Percentiles rank a stretch among this genome's conserved stretches.
phyloP scores from a whole-genome alignment of 1,139 yeast species.

The Hansenula lynferdii region DNA sequence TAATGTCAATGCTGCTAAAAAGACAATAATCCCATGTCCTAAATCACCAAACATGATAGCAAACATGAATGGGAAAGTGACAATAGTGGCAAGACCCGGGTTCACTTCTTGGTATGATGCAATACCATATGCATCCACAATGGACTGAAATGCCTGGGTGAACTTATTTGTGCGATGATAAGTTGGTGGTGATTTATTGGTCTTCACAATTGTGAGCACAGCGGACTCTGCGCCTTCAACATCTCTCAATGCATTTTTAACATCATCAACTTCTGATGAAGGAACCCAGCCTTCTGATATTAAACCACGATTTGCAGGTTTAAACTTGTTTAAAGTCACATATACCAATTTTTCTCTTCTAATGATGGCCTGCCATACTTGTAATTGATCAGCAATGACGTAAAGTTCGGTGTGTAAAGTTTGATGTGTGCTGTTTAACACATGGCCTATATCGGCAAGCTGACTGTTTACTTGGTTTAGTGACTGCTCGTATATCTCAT shows the following conservation, averaged over 20 bases:
- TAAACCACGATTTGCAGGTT: constrained; percentile 59
- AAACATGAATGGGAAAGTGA: constrained; percentile 83
- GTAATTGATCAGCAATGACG: constrained; percentile 61
- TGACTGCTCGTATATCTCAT: constrained; percentile 25
- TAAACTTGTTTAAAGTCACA: constrained; percentile 60
- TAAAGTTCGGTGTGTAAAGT: constrained; percentile 66
- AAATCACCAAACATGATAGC: constrained; percentile 87
- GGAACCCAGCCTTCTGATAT: constrained; percentile 85
- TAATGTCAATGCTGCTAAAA: constrained; percentile 52
- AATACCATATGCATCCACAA: constrained; percentile 78
- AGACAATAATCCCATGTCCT: constrained; percentile 71
- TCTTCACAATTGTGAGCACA: constrained; percentile 59
- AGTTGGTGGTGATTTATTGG: constrained; percentile 74
- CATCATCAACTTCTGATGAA: constrained; percentile 40
- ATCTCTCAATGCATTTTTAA: constrained; percentile 31
- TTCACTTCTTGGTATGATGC: constrained; percentile 76
- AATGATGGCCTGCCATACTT: constrained; percentile 63
- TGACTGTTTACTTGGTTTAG: constrained; percentile 39
- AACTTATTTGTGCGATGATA: constrained; percentile 73
- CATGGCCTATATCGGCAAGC: constrained; percentile 54
- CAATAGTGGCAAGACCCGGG: constrained; percentile 75
- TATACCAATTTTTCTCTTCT: constrained; percentile 71
- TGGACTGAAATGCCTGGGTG: constrained; percentile 70
- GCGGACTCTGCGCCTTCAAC: constrained; percentile 47
- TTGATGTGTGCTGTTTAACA: constrained; percentile 49